A percentile compares a stretch with the other conserved stretches of the same genome.
Conservation (phyloP, 306 rosid species). For the Castanea sativa region DNA sequence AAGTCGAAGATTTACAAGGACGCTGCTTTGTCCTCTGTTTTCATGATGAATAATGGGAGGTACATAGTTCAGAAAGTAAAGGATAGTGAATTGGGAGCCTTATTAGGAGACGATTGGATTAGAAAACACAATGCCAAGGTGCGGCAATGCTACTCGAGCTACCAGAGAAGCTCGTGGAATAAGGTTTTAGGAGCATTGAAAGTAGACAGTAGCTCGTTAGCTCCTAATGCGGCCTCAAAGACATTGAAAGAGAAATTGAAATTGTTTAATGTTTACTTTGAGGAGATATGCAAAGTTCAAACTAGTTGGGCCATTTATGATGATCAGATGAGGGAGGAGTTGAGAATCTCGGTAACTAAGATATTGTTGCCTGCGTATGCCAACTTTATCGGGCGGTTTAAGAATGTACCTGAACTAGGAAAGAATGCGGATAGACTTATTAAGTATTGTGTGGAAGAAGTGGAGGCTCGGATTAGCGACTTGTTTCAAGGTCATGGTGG, state of each 20-base stretch:
- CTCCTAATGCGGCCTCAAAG: conserved; percentile 42
- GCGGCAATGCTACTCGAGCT: conserved; percentile 58
- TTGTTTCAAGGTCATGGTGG: conserved; percentile 62
- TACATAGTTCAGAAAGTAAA: conserved; percentile 80
- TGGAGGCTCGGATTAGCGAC: conserved; percentile 51
- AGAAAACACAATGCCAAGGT: conserved; percentile 71
- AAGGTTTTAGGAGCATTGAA: conserved; percentile 58
- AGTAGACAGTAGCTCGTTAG: conserved; percentile 51
- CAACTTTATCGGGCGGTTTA: conserved; percentile 61
- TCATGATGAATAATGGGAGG: conserved; percentile 88
- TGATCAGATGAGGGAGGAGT: conserved; percentile 70
- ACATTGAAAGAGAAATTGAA: conserved; percentile 77
- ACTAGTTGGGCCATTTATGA: conserved; percentile 70
- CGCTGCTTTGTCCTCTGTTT: conserved; percentile 61
- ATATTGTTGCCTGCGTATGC: conserved; percentile 65
- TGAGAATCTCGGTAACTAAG: conserved; percentile 56
- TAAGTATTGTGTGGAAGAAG: conserved; percentile 49
- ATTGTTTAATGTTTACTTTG: conserved; percentile 61
- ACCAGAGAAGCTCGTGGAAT: conserved; percentile 86
- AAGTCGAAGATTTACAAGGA: conserved; percentile 82
- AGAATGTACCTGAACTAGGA: conserved; percentile 50
- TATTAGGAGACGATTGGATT: conserved; percentile 88
- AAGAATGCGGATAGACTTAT: conserved; percentile 58
- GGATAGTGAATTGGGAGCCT: conserved; percentile 70
- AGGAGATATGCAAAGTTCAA: conserved; percentile 63